Base-by-base conservation (phyloP, 768 basidiomycete genomes). In the Gyrodon lividus region DNA sequence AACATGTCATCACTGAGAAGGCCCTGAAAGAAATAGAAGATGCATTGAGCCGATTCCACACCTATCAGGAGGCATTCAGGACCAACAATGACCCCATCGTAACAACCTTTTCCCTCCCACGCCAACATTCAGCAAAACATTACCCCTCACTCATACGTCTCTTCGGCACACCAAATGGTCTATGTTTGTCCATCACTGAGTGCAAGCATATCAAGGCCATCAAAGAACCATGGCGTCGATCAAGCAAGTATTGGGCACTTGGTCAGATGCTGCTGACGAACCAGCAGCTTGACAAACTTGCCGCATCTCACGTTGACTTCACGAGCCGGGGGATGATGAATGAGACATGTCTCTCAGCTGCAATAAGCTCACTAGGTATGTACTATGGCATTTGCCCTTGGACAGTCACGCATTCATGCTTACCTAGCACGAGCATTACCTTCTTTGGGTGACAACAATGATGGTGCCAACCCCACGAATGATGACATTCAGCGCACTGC, bases 101-200 rank as follows among this genome's bases (percentile, higher is more conserved):
- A 9, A 30, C 46, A 6, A 52, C 52, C 2, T 62, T 68, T 33
- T 61, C 56, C 2, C 59, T 71, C 1, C 71, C 69, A 1, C 57
- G 63, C 0, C 71, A 72, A 46, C 71, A 72, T 35, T 56, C 70
- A 0, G 48, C 71, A 5, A 23, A 47, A 2, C 71, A 74, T 31
- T 72, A 70, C 33, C 10, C 2, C 0, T 17, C 22, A 2, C 43
- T 57, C 4, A 69, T 70, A 26, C 37, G 28, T 8, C 28, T 55
- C 8, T 72, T 70, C 51, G 65, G 66, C 13, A 57, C 65, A 9
- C 71, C 65, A 4, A 70, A 70, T 46, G 69, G 72, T 2, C 61
- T 72, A 2, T 70, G 72, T 47, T 67, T 63, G 0, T 72, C 69
- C 8, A 72, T 72, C n/a, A 72, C 69, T 0, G 70, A 73, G 30